Evolutionary conservation across 495 filamentous ascomycete genomes (phyloP).

Genomic region (Halenospora varia): DNA sequence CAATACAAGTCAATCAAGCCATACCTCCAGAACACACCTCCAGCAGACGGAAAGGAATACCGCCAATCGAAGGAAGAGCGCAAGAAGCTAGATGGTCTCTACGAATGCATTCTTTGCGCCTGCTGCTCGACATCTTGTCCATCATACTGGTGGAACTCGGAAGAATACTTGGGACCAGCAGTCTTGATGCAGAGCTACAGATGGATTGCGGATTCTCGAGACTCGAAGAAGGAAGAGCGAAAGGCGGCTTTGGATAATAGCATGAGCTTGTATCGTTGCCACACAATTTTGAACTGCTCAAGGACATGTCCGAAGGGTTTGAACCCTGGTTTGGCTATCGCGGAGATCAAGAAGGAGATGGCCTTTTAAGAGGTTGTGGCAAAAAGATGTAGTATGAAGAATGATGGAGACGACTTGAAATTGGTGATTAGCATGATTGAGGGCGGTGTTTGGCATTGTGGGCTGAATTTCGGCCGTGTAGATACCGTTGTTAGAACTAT

Average conservation of each 20-base stretch:
- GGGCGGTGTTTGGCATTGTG: neutral
- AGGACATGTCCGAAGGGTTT: slow-evolving; percentile 96
- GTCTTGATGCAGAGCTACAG: slow-evolving; percentile 95
- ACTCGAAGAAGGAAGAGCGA: slow-evolving; percentile 81
- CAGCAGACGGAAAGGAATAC: slow-evolving; percentile 79
- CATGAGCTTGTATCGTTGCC: slow-evolving; percentile 97
- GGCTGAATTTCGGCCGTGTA: neutral
- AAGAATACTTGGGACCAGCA: slow-evolving; percentile 96
- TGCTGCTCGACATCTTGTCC: slow-evolving; percentile 99
- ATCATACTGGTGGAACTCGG: slow-evolving; percentile 98
- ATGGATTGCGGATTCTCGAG: slow-evolving; percentile 89
- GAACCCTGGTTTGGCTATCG: slow-evolving; percentile 92
- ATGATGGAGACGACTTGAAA: neutral
- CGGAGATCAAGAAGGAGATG: slow-evolving; percentile 98
- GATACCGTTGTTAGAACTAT: neutral
- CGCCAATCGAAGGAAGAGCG: slow-evolving; percentile 85
- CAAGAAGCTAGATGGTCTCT: slow-evolving; percentile 94
- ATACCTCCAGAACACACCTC: slow-evolving; percentile 85
- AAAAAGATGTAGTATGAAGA: neutral
- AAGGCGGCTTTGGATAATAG: slow-evolving; percentile 92
- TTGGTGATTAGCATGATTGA: neutral
- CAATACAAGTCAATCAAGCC: slow-evolving; percentile 99
- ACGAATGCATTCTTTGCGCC: slow-evolving; percentile 99
- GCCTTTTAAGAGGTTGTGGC: slow-evolving; percentile 45
- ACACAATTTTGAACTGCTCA: slow-evolving; percentile 98